Base-by-base conservation (phyloP, 192 early-diverging fungal species). In the Backusella mclennaniae region DNA sequence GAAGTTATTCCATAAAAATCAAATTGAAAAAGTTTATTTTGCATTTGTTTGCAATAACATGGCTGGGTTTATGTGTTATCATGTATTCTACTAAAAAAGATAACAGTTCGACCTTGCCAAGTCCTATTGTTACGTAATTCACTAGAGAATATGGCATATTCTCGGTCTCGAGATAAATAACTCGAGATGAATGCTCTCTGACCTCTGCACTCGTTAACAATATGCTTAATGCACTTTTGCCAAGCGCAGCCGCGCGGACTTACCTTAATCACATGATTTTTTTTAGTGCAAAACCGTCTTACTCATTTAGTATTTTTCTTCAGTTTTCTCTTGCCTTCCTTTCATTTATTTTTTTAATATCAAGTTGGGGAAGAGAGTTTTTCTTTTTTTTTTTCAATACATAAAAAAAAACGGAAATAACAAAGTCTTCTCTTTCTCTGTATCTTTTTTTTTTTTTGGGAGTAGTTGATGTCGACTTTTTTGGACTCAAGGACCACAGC, bases 391-490 rank as follows among this genome's bases (percentile, higher is more conserved):
- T 59, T 59, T 33, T 1, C 31, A 21, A 59, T 59, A 59, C 12
- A 53, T 21, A 53, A 59, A 59, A 56, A 56, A 56, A 7, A 56
- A 56, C 21, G 23, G 8, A 56, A 56, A 56, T 21, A 56, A 56
- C 52, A 3, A 46, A 46, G 17, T 56, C 52, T 56, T 56, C 21
- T 56, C 52, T 56, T 21, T 23, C 52, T 56, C 21, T 56, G n/a
- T 56, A 8, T 56, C 17, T 6, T 52, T 36, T 56, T 21, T 56
- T 21, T n/a, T 53, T 42, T 42, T n/a, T 56, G 52, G 26, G 26
- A 26, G 52, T 56, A 23, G 53, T 56, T 56, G n/a, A 56, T 56
- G 53, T 56, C 53, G 53, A 56, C 53, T 56, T 56, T 56, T 56
- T 56, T 56, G 21, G 53, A 56, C 53, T 56, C 56, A 26, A 26